Conservation (phyloP, 1,139 yeast species). For the Casaregolazyma lundiana region DNA sequence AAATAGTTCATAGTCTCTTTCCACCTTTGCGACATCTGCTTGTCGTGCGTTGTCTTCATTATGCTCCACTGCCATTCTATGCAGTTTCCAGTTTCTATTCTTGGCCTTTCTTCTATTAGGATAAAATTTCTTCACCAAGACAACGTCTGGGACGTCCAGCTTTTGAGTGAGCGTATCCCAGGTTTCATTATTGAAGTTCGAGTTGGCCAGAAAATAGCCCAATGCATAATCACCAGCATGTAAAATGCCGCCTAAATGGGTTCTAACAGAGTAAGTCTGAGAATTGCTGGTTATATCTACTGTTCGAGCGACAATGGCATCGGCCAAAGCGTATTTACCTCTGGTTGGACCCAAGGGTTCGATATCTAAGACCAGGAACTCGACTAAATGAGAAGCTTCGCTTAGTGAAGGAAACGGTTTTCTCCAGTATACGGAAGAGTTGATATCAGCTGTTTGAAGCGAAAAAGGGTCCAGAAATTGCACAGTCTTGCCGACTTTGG, state of each 20-base stretch:
- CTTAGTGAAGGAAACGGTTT: constrained; percentile 75
- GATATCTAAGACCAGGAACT: constrained; percentile 85
- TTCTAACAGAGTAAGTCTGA: constrained; percentile 70
- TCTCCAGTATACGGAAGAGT: constrained; percentile 80
- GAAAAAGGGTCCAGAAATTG: constrained; percentile 86
- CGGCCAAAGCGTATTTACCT: constrained; percentile 85
- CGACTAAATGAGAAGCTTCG: constrained; percentile 73
- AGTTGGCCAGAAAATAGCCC: constrained; percentile 80
- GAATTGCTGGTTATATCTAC: constrained; percentile 81
- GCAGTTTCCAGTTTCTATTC: constrained; percentile 90
- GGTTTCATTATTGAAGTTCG: constrained; percentile 80
- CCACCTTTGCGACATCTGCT: constrained; percentile 88
- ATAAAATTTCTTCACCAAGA: constrained; percentile 87
- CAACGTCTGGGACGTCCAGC: constrained; percentile 65
- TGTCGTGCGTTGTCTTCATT: constrained; percentile 78
- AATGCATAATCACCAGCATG: constrained; percentile 95
- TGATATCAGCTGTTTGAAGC: constrained; percentile 73
- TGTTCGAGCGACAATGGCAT: constrained; percentile 81
- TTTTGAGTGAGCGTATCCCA: constrained; percentile 66
- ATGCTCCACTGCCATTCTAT: constrained; percentile 97
- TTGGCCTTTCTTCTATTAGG: constrained; percentile 74
- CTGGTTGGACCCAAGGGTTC: constrained; percentile 84
- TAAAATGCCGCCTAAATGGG: constrained; percentile 88
- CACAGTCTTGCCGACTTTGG: constrained; percentile 70
- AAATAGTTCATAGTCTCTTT: constrained; percentile 91